Evolutionary conservation across 139 green algal genomes (phyloP).

Genomic region (Picochlorum costavermella): DNA sequence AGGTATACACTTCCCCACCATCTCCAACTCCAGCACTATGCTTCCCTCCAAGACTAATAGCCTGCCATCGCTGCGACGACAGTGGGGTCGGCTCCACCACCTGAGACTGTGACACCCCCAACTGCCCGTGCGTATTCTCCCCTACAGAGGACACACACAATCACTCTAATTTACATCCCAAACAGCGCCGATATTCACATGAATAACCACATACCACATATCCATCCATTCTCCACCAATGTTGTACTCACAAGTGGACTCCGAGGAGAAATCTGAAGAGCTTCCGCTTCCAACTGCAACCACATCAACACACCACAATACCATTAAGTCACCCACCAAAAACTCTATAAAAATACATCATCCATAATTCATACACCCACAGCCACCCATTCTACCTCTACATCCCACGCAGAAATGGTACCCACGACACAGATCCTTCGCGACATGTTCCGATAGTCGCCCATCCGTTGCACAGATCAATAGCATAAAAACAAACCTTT

Average conservation of each 20-base stretch:
- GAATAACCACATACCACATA: slow-evolving; percentile 54
- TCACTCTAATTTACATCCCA: no score
- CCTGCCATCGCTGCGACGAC: slow-evolving; percentile 49
- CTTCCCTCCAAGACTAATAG: slow-evolving; percentile 52
- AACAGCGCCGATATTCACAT: no score
- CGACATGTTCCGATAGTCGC: no score
- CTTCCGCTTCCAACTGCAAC: slow-evolving; percentile 18
- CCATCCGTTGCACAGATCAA: neutral
- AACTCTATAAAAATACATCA: no score
- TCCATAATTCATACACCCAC: no score
- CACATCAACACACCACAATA: neutral
- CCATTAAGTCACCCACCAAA: neutral
- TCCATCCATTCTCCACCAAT: slow-evolving; percentile 66
- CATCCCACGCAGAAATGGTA: no score
- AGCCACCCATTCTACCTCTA: no score
- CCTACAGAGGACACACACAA: slow-evolving; percentile 10
- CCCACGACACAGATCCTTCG: no score
- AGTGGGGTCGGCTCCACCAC: slow-evolving; percentile 42
- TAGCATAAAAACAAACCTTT: slow-evolving; percentile 18
- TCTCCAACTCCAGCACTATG: slow-evolving; percentile 55
- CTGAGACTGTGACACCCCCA: slow-evolving; percentile 32
- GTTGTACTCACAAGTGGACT: slow-evolving; percentile 60
- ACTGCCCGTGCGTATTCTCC: slow-evolving; percentile 29
- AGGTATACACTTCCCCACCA: slow-evolving; percentile 63
- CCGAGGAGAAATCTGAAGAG: slow-evolving; percentile 37